Conservation (phyloP, 371 early-diverging fungal species). For the Batkoa obscura region DNA sequence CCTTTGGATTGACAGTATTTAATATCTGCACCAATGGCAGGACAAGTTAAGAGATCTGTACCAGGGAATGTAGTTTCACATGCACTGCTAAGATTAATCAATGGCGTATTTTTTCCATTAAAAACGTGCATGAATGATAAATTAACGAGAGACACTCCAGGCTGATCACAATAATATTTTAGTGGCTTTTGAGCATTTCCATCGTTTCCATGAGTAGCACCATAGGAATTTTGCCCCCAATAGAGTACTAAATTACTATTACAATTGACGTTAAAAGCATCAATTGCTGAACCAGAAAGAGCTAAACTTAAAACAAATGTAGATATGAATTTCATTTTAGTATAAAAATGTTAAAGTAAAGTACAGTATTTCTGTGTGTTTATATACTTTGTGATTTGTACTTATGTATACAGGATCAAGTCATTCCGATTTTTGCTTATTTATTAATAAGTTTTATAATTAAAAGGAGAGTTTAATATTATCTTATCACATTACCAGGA, state of each 20-base stretch:
- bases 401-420: too few species aligned
- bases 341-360: too few species aligned
- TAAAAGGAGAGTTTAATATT: too few species aligned
- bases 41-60: constrained; percentile 15
- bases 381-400: too few species aligned
- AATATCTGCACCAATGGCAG: constrained; percentile 29
- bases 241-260: neutral
- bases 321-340: too few species aligned
- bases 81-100: neutral
- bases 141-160: constrained; percentile 26
- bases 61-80: constrained; percentile 6
- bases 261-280: neutral
- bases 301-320: too few species aligned
- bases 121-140: constrained; percentile 43
- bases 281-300: too few species aligned
- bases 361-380: too few species aligned
- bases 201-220: constrained; percentile 19
- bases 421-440: too few species aligned
- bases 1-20: constrained; percentile 36
- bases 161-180: constrained; percentile 19
- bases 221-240: neutral
- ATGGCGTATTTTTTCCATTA: constrained; percentile 11
- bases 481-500: too few species aligned
- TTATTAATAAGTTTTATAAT: too few species aligned
- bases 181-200: constrained; percentile 15